Percentiles rank a stretch among this genome's conserved stretches.
Conservation (phyloP, 169 alveolate genomes). For the Plasmodium cynomolgi region DNA sequence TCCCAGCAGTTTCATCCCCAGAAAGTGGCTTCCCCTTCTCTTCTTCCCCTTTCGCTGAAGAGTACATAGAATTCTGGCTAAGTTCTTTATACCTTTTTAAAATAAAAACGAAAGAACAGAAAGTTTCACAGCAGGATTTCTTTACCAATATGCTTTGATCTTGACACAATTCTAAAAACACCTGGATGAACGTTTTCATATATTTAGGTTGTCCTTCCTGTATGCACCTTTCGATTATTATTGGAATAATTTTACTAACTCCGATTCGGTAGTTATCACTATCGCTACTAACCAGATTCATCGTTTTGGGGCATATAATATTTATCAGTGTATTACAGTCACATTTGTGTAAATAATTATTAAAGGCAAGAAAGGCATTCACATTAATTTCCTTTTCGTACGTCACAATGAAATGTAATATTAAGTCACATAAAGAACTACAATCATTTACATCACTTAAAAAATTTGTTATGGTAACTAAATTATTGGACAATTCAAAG, state of each 20-base stretch:
- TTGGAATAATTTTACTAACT: constrained; percentile 54
- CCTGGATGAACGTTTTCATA: constrained; percentile 5
- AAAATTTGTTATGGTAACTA: constrained; percentile 36
- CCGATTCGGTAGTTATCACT: constrained; percentile 76
- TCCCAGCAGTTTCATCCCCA: neutral
- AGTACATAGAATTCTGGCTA: neutral
- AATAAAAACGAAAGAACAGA: constrained; percentile 26
- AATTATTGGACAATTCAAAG: constrained; percentile 57
- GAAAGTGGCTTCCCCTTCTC: neutral
- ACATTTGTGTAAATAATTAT: constrained; percentile 51
- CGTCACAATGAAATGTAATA: constrained; percentile 42
- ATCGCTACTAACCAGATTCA: constrained; percentile 39
- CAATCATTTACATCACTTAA: constrained; percentile 30
- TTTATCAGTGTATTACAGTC: constrained; percentile 12
- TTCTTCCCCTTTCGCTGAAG: constrained; percentile 5
- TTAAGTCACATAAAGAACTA: constrained; percentile 39
- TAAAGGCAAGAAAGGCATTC: constrained; percentile 67
- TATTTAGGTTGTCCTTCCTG: constrained; percentile 29
- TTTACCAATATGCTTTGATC: constrained; percentile 69
- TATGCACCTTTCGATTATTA: constrained; percentile 56
- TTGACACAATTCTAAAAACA: constrained; percentile 68
- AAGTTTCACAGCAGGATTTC: constrained; percentile 73
- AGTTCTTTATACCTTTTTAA: constrained; percentile 27
- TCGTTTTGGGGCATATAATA: constrained; percentile 42
- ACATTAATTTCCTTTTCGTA: constrained; percentile 65